Evolutionary conservation across 1,139 yeast genomes (phyloP).

Genomic region (Zygoascus sp.): DNA sequence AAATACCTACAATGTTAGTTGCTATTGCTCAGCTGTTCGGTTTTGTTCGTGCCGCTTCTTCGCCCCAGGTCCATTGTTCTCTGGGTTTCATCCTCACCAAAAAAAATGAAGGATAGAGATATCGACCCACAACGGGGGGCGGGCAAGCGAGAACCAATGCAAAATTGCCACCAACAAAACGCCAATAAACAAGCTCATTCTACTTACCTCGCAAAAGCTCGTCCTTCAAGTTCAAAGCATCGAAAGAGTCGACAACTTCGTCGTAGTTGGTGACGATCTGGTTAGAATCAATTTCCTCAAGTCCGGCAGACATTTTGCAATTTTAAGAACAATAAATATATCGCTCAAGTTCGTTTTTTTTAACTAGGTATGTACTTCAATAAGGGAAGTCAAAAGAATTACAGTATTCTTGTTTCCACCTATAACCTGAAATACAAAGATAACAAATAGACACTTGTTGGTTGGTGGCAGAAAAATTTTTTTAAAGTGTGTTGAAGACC

Average conservation of each 20-base stretch:
- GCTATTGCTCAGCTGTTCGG: too few relatives aligned
- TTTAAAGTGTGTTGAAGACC: neutral
- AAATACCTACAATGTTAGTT: conserved; percentile 48
- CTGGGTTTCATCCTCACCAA: too few relatives aligned
- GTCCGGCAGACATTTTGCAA: conserved; percentile 44
- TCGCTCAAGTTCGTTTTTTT: neutral
- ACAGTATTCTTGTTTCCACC: neutral
- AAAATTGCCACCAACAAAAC: too few relatives aligned
- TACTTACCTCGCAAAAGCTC: conserved; percentile 39
- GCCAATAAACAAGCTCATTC: neutral
- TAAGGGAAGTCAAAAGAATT: neutral
- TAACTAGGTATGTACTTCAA: neutral
- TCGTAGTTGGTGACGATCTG: conserved; percentile 96
- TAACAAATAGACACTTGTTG: conserved; percentile 6
- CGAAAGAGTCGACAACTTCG: conserved; percentile 75
- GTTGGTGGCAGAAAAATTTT: conserved; percentile 5
- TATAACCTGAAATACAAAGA: neutral
- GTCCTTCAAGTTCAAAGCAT: conserved; percentile 41
- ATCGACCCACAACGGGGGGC: too few relatives aligned
- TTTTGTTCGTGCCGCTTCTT: too few relatives aligned
- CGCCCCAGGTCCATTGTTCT: too few relatives aligned
- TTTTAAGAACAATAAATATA: neutral
- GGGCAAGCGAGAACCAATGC: neutral
- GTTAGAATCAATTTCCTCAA: conserved; percentile 77
- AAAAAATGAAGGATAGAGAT: too few relatives aligned